Percentiles rank a stretch among this genome's conserved stretches.
Evolutionary conservation across 1,139 yeast genomes (phyloP).

Genomic region (Taiozyma sp.): DNA sequence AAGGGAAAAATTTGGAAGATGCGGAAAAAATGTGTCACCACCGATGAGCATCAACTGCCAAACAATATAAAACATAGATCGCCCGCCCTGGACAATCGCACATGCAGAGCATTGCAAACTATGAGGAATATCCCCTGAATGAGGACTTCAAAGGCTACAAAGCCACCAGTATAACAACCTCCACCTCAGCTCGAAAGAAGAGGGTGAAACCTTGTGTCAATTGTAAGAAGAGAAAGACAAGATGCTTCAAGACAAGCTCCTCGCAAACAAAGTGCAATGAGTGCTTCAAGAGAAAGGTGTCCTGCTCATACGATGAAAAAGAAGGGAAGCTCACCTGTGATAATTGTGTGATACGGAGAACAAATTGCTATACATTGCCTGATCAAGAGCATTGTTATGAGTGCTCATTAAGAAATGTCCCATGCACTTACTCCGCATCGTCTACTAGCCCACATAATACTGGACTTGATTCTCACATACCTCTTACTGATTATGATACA

Average conservation of each 20-base stretch:
- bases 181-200: conserved; percentile 1
- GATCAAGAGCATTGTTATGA: conserved; percentile 11
- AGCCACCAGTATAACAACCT: conserved; percentile 3
- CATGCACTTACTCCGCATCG: conserved; percentile 9
- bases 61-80: no score
- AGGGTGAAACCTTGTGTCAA: conserved; percentile 19
- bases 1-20: not conserved
- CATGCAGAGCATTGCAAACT: conserved; percentile 1
- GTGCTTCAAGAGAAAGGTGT: conserved; percentile 11
- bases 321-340: conserved; percentile 10
- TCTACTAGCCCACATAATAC: not conserved
- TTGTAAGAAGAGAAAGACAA: conserved; percentile 27
- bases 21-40: not conserved
- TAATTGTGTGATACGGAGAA: conserved; percentile 17
- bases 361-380: conserved; percentile 11
- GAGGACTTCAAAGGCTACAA: conserved; percentile 10
- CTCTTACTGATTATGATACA: conserved; percentile 11
- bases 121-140: conserved; percentile 10
- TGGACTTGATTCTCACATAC: not conserved
- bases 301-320: conserved; percentile 2
- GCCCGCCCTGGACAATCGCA: not conserved
- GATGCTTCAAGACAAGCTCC: conserved; percentile 19
- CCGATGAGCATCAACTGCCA: no score
- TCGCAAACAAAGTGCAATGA: conserved; percentile 13
- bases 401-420: conserved; percentile 13